Base-by-base conservation (phyloP, 139 green algal genomes). In the Coelastrella sp. region DNA sequence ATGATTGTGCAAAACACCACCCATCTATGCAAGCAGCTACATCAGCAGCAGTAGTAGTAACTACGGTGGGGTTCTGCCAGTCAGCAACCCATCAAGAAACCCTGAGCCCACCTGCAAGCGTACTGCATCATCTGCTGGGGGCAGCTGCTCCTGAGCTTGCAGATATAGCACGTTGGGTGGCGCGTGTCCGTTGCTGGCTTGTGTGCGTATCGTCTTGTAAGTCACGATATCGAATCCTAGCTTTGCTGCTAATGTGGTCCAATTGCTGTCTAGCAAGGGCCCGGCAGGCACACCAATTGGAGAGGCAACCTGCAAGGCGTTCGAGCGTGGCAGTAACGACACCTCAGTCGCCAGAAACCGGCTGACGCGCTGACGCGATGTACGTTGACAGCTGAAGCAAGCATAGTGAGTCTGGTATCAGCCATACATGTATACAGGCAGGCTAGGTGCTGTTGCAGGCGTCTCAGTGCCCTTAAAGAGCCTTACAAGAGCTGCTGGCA, bases 141-240 rank as follows among this genome's bases (percentile, higher is more conserved):
- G 17, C 57, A 89, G 56, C 71, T 89, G 83, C 19, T 89, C 17
- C 13, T 71, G 23, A 17, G 68, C 71, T 3, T 80, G 65, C n/a
- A 90, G 58, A 58, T 90, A 83, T 56, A 90, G 85, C 20, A 90
- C 73, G 58, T 83, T 89, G 57, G 85, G 73, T 14, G 73, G 85
- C 7, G 73, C 65, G 20, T 88, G 83, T 3, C 83, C 85, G 7
- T 80, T 23, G 73, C 86, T 90, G 17, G 32, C 32, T 58, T 74
- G 32, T 10, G 86, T 88, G 65, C 90, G 86, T 10, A 93, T 91
- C 54, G 90, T 93, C 80, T 93, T 93, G 86, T 93, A 93, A 5
- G 90, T 92, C 14, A 93, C 32, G 73, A 87, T 85, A 80, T 93
- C 86, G 60, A 79, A 93, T 2, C 90, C 90, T 8, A 88, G 73